Percentiles rank a stretch among this genome's conserved stretches.
These are phyloP conservation scores for Aureobasidium sp. DNA, from an alignment of 2,329 filamentous ascomycete species.

Conservation along the genomic window DNA sequence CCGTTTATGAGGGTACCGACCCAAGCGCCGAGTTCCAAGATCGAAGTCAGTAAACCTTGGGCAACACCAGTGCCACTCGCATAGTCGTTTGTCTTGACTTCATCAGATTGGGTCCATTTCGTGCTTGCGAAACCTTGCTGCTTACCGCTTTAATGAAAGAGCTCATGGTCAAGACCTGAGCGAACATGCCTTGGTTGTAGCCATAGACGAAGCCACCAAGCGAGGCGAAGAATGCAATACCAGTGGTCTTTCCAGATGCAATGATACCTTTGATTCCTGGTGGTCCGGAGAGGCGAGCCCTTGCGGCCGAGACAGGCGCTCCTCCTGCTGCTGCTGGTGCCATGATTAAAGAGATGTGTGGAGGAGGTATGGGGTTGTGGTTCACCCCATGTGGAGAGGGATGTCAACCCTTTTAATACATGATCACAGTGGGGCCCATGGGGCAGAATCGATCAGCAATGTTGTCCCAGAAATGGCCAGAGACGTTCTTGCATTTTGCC, in stretches of 20 bases:
- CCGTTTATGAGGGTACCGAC: constrained; percentile 58
- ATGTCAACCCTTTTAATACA: constrained; percentile 1
- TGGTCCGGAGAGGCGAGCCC: constrained; percentile 22
- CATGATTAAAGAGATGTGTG: background rate
- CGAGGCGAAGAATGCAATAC: constrained; percentile 23
- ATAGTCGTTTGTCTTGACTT: constrained; percentile 18
- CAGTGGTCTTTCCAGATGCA: constrained; percentile 22
- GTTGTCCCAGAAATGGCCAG: background rate
- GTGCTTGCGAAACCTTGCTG: background rate
- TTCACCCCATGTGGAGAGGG: constrained; percentile 1
- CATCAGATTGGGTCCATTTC: background rate
- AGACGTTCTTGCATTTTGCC: constrained; percentile 8
- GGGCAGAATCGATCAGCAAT: background rate
- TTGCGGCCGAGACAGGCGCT: constrained; percentile 19
- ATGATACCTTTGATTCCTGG: constrained; percentile 22
- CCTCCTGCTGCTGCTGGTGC: constrained; percentile 1
- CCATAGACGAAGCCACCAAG: constrained; percentile 25
- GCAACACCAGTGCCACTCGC: constrained; percentile 18
- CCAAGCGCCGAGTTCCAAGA: constrained; percentile 21
- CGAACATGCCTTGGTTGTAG: constrained; percentile 26
- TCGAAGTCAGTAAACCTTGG: constrained; percentile 21
- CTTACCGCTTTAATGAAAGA: constrained; percentile 19
- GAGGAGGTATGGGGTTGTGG: background rate
- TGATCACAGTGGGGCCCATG: background rate
- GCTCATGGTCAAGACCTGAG: constrained; percentile 23